Conservation (phyloP, 352 stramenopile species). For the Discostella stelligera region DNA sequence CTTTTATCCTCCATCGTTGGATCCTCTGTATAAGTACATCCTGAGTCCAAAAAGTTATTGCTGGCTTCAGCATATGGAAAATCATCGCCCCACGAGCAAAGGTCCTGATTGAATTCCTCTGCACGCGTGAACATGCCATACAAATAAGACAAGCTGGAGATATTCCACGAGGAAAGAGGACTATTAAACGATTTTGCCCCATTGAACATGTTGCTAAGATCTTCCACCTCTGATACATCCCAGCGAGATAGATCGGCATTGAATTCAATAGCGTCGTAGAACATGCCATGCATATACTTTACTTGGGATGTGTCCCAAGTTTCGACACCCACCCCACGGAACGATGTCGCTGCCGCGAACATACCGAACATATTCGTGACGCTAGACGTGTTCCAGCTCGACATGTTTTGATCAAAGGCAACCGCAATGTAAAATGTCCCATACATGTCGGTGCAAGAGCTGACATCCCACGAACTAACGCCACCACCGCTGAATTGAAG, state of each 20-base stretch:
- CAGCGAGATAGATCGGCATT: slow-evolving; percentile 6
- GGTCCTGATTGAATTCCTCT: background rate
- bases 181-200: background rate
- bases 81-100: background rate
- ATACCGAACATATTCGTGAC: slow-evolving; percentile 10
- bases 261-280: background rate
- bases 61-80: background rate
- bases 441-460: background rate
- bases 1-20: background rate
- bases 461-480: too few species aligned
- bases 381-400: slow-evolving; percentile 16
- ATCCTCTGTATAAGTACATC: background rate
- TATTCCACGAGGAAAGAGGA: background rate
- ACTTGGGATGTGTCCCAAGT: too few species aligned
- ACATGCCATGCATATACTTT: too few species aligned
- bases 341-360: background rate
- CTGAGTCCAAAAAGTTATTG: background rate
- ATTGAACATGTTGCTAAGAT: background rate
- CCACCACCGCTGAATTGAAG: too few species aligned
- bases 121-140: background rate
- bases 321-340: too few species aligned
- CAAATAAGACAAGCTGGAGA: background rate
- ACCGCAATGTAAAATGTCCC: slow-evolving; percentile 28
- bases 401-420: slow-evolving; percentile 25
- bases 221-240: background rate